Percentiles rank a stretch among this genome's conserved stretches.
Evolutionary conservation across 2,329 filamentous ascomycete species (phyloP).

Genomic region (Penicillium frequentans): DNA sequence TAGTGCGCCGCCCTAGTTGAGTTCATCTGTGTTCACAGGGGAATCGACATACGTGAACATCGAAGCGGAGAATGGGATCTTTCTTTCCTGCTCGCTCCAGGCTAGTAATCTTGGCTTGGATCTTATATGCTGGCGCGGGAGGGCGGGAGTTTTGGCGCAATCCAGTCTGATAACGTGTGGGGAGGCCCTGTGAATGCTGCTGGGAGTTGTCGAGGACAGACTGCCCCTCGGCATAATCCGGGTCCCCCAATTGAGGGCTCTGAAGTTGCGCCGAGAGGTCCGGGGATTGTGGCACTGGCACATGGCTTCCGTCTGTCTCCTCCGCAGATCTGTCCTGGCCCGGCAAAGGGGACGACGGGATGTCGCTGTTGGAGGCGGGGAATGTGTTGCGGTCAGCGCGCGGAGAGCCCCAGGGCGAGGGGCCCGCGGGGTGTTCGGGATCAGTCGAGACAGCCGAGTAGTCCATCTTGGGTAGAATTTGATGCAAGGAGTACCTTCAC

Average conservation of each 20-base stretch:
- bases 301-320: conserved; percentile 22
- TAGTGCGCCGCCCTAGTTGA: not conserved
- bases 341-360: conserved; percentile 44
- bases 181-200: conserved; percentile 39
- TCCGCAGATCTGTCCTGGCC: conserved; percentile 38
- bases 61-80: conserved; percentile 90
- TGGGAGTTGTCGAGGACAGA: conserved; percentile 33
- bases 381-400: conserved; percentile 49
- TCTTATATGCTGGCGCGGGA: conserved; percentile 71
- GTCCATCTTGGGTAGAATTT: conserved; percentile 55
- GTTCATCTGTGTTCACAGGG: conserved; percentile 4
- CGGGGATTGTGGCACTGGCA: conserved; percentile 39
- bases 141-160: conserved; percentile 37
- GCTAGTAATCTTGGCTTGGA: conserved; percentile 93
- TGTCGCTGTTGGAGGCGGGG: conserved; percentile 35
- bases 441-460: conserved; percentile 62
- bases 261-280: conserved; percentile 46
- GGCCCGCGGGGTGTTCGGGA: conserved; percentile 57
- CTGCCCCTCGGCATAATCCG: conserved; percentile 39
- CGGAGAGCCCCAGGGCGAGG: conserved; percentile 66
- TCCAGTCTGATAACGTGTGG: conserved; percentile 51
- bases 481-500: conserved; percentile 19
- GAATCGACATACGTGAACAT: conserved; percentile 76
- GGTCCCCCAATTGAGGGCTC: conserved; percentile 39
- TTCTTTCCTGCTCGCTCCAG: conserved; percentile 92